phyloP scores from a whole-genome alignment of 2,329 filamentous ascomycete species.

The Exophiala xenobiotica region DNA sequence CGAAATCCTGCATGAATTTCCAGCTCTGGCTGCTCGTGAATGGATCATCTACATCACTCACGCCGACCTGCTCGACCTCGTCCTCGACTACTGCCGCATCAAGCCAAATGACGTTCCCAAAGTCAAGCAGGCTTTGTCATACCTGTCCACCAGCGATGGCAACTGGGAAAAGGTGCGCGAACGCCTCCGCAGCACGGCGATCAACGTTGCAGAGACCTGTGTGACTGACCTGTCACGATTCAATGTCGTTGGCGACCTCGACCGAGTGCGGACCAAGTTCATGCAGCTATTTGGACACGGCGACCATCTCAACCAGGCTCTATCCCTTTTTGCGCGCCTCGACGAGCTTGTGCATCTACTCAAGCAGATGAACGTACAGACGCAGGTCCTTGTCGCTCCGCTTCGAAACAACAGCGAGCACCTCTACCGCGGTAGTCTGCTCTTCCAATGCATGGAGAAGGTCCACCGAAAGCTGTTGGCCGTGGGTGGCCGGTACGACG shows the following conservation, averaged over 20 bases:
- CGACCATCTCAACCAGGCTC: constrained; percentile 51
- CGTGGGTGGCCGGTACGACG: constrained; percentile 90
- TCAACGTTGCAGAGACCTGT: constrained; percentile 83
- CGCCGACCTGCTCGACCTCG: constrained; percentile 76
- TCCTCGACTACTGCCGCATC: constrained; percentile 89
- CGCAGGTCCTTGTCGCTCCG: constrained; percentile 80
- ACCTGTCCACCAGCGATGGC: constrained; percentile 65
- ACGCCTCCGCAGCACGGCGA: constrained; percentile 33
- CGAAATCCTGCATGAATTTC: constrained; percentile 80
- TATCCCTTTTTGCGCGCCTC: constrained; percentile 69
- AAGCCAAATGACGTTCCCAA: constrained; percentile 64
- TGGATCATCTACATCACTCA: constrained; percentile 94
- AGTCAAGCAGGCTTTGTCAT: constrained; percentile 81
- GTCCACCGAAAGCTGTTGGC: constrained; percentile 78
- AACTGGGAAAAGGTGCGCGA: constrained; percentile 22
- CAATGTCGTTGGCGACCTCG: constrained; percentile 69
- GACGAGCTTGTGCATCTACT: constrained; percentile 74
- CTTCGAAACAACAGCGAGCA: constrained; percentile 86
- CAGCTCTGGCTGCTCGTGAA: constrained; percentile 65
- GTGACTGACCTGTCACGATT: constrained; percentile 88
- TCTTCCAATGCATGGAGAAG: constrained; percentile 88
- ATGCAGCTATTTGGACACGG: constrained; percentile 53
- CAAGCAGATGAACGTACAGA: constrained; percentile 70
- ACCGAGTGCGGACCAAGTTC: constrained; percentile 26
- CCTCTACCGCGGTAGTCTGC: constrained; percentile 80